These are phyloP conservation scores for Xerocomellus dryophilus DNA, from an alignment of 768 basidiomycete genomes.

Conservation along the genomic window DNA sequence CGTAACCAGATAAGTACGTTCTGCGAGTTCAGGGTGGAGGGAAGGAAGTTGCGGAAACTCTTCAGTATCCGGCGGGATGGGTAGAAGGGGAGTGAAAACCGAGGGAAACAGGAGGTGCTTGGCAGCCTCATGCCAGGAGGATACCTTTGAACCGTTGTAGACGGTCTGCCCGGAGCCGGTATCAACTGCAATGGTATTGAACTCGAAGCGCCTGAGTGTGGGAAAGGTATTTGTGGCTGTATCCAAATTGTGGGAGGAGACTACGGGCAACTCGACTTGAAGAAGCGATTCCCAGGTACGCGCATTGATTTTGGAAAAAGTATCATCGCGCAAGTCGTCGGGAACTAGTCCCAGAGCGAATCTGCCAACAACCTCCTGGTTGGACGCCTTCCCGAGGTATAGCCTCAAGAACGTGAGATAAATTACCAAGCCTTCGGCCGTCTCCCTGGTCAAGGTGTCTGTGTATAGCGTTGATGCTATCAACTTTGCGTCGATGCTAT, in stretches of 20 bases:
- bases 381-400: slow-evolving; percentile 67
- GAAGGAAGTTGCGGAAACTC: slow-evolving; percentile 59
- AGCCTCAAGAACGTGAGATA: slow-evolving; percentile 83
- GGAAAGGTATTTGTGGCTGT: slow-evolving; percentile 23
- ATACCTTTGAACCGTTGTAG: slow-evolving; percentile 56
- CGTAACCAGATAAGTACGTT: slow-evolving; percentile 90
- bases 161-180: slow-evolving; percentile 54
- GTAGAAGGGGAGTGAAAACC: slow-evolving; percentile 58
- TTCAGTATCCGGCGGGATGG: slow-evolving; percentile 32
- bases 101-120: slow-evolving; percentile 87
- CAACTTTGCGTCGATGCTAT: slow-evolving; percentile 54
- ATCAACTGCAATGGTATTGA: slow-evolving; percentile 73
- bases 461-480: slow-evolving; percentile 39
- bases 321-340: slow-evolving; percentile 40
- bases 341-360: slow-evolving; percentile 48
- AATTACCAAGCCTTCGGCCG: slow-evolving; percentile 55
- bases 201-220: slow-evolving; percentile 56
- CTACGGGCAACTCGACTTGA: slow-evolving; percentile 46
- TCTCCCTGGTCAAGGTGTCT: slow-evolving; percentile 36
- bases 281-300: slow-evolving; percentile 65
- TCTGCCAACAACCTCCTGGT: slow-evolving; percentile 49
- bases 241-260: slow-evolving; percentile 16
- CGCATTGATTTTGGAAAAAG: slow-evolving; percentile 50
- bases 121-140: slow-evolving; percentile 82
- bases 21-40: slow-evolving; percentile 81